Evolutionary conservation across 768 basidiomycete genomes (phyloP), one percentile per base, ranked within the genome.

Genomic region (Trametes gibbosa): DNA sequence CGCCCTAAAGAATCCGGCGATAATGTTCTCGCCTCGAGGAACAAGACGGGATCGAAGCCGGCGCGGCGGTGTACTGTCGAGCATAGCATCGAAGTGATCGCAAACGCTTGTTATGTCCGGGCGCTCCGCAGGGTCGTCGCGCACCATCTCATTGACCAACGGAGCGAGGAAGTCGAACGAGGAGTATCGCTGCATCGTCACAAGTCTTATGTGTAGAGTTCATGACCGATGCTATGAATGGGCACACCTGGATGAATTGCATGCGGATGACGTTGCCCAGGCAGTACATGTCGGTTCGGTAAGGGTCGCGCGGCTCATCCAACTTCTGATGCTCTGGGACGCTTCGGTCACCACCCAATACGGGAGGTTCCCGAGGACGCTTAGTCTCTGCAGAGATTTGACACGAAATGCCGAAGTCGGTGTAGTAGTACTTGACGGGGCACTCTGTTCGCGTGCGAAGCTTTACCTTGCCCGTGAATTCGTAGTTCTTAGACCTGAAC

Each of bases 341-440:
- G 21, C 45, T 54, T 35, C 59, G 57, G 32, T 58, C 63, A 17
- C 60, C 48, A 16, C 56, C 60, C 25, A 43, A 23, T 4, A 62
- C 27, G 16, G 34, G 48, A 17, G 13, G 25, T 14, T 69, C 73
- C 0, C 55, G 58, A 0, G 74, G 72, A 0, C 58, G 37, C 0
- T 64, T 5, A 13, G 5, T 10, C 7, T 35, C 34, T 12, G 12
- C 49, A 21, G 49, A 19, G 3, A 39, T 25, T 14, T 23, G 35
- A 17, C 64, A 55, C 17, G 62, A 60, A 2, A 59, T 8, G 13
- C 56, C 63, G 43, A 70, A 66, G 56, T 71, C 70, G 19, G 65
- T 66, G 37, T 67, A 53, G 34, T 62, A 66, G 50, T 70, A 73
- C 32, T 56, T 56, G 1, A 63, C 45, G 3, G 72, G 71, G 2